Base-by-base conservation (phyloP, 129 eudicot species). In the Silybum marianum region DNA sequence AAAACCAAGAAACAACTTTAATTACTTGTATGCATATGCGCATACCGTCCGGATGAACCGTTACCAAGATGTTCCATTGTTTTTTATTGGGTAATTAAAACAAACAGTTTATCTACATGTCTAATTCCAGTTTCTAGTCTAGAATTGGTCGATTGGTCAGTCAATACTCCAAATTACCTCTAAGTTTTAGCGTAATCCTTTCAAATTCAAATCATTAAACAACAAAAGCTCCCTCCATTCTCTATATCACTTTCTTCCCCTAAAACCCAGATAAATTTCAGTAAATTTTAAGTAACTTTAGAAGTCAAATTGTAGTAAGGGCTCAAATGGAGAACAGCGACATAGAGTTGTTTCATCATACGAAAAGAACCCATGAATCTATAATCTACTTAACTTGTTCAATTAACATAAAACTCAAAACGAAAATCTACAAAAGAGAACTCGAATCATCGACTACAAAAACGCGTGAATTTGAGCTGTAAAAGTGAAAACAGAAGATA, bases 71-170 rank as follows among this genome's bases (percentile, higher is more conserved):
- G 36, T 32, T 32, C 36, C 4, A 32, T 32, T 32, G 36, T 32
- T 32, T 36, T 36, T 36, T 9, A 82, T 4, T 77, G 25, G 28
- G 62, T 5, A 25, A 74, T 38, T 80, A 5, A 65, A 68, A 13
- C 80, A n/a, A 72, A 36, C 36, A 51, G 26, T 65, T 63, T 60
- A 25, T 69, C 28, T 73, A 65, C 80, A 78, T 69, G 36, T 44
- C 3, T 42, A 71, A 34, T 54, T 54, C 65, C 66, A 39, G 6
- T 7, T 78, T 40, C 62, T n/a, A 25, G 10, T n/a, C 46, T 10
- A 40, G 2, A 68, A 67, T 38, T 63, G 36, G 12, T 75, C 5
- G 25, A 28, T 30, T 75, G 46, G 38, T 5, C 23, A 62, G 6
- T 38, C 28, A 6, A 40, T 12, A 24, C 36, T 67, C 36, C 72